Evolutionary conservation across 108 stramenopile genomes (phyloP).

Genomic region (Stephanodiscus triporus): DNA sequence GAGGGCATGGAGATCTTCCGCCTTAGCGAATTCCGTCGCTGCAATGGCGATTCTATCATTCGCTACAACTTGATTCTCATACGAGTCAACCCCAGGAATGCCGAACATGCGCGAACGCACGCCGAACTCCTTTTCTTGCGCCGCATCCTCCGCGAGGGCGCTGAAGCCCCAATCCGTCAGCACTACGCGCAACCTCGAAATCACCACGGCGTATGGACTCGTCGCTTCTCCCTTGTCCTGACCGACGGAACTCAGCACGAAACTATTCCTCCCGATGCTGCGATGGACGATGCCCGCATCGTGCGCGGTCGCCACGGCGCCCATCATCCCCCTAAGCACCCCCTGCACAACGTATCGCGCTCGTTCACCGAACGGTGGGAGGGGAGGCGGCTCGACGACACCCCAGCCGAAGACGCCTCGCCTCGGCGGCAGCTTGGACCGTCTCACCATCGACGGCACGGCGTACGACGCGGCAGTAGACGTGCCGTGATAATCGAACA

Average conservation of each 20-base stretch:
- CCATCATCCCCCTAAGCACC: conserved; percentile 60
- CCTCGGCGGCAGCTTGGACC: conserved; percentile 60
- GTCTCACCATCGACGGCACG: conserved; percentile 45
- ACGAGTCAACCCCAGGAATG: conserved; percentile 38
- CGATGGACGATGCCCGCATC: conserved; percentile 80
- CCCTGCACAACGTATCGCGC: conserved; percentile 74
- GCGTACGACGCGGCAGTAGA: conserved; percentile 60
- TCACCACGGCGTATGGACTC: conserved; percentile 52
- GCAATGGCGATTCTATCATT: conserved; percentile 15
- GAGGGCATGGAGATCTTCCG: conserved; percentile 85
- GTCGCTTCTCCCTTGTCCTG: conserved; percentile 78
- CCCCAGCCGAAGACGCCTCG: conserved; percentile 65
- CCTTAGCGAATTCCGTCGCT: conserved; percentile 67
- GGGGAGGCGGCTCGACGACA: conserved; percentile 51
- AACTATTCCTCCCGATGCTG: conserved; percentile 68
- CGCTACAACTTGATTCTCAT: conserved; percentile 6
- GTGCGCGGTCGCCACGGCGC: conserved; percentile 69
- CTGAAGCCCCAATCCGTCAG: conserved; percentile 82
- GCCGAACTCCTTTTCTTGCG: conserved; percentile 65
- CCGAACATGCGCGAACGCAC: conserved; percentile 70
- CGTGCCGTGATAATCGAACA: conserved; percentile 82
- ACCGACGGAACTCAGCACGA: conserved; percentile 56
- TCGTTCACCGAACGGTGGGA: conserved; percentile 67
- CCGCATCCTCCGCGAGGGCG: conserved; percentile 53
- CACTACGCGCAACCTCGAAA: conserved; percentile 52